These are phyloP conservation scores for Endocarpon pusillum DNA, from an alignment of 495 filamentous ascomycete species.

Conservation along the genomic window DNA sequence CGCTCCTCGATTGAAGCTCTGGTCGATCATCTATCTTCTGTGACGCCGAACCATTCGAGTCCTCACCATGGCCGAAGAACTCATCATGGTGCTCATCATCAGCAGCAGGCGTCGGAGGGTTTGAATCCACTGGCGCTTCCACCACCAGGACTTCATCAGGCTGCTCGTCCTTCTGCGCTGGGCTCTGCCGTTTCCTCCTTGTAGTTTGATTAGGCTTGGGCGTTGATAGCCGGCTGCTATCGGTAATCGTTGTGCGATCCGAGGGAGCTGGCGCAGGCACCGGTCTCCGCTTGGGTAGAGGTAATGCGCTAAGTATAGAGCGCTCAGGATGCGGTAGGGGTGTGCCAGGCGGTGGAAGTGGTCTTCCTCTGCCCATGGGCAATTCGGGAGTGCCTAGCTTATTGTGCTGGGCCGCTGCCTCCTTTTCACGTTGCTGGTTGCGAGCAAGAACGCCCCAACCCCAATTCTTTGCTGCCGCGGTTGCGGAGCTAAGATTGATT, in stretches of 20 bases:
- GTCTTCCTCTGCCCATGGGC: conserved; percentile 54
- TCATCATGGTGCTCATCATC: conserved; percentile 1
- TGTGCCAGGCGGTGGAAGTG: conserved; percentile 33
- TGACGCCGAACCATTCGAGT: too few species aligned
- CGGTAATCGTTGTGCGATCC: conserved; percentile 4
- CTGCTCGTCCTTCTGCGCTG: conserved; percentile 6
- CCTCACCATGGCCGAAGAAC: too few species aligned
- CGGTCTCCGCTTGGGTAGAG: conserved; percentile 44
- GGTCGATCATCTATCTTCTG: too few species aligned
- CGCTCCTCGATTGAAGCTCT: too few species aligned
- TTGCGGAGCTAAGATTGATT: conserved; percentile 43
- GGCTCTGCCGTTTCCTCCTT: conserved; percentile 20
- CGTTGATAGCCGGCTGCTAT: neutral
- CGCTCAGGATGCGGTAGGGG: conserved; percentile 60
- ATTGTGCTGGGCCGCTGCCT: conserved; percentile 16
- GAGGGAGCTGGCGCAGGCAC: conserved; percentile 27
- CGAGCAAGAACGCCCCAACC: conserved; percentile 53
- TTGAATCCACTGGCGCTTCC: conserved; percentile 32
- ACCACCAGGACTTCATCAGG: conserved; percentile 32
- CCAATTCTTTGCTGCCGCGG: conserved; percentile 74
- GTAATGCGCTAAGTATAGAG: conserved; percentile 42
- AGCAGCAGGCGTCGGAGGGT: conserved; percentile 27
- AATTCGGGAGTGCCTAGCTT: conserved; percentile 38
- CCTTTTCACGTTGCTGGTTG: conserved; percentile 20
- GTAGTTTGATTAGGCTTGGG: neutral